These are phyloP conservation scores for Phaeodactylum tricornutum DNA, from an alignment of 108 stramenopile species.

Conservation along the genomic window DNA sequence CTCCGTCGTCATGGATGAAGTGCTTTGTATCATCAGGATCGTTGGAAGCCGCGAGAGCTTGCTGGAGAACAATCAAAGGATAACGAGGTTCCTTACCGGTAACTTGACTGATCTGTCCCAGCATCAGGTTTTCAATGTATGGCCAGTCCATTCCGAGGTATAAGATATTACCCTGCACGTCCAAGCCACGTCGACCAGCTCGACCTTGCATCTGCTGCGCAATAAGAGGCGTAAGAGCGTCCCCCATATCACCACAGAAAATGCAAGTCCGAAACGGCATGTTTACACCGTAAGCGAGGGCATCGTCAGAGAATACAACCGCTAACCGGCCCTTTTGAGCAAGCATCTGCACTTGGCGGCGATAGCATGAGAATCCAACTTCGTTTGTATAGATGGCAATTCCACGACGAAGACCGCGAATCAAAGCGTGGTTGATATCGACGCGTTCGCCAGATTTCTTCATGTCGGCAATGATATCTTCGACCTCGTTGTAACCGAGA, in stretches of 20 bases:
- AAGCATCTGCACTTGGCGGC: slow-evolving; percentile 93
- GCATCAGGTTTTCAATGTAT: slow-evolving; percentile 96
- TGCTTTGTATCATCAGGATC: slow-evolving; percentile 66
- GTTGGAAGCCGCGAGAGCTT: slow-evolving; percentile 78
- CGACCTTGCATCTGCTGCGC: slow-evolving; percentile 99
- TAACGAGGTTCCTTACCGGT: slow-evolving; percentile 93
- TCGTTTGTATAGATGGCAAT: slow-evolving; percentile 99
- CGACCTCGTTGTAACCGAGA: slow-evolving; percentile 86
- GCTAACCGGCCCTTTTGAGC: slow-evolving; percentile 97
- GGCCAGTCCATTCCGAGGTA: slow-evolving; percentile 96
- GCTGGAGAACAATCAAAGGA: slow-evolving; percentile 87
- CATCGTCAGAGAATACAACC: slow-evolving; percentile 96
- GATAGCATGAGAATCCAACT: slow-evolving; percentile 94
- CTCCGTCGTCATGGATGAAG: slow-evolving; percentile 55
- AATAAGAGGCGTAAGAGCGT: slow-evolving; percentile 85
- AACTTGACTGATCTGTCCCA: slow-evolving; percentile 92
- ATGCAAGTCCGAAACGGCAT: slow-evolving; percentile 99
- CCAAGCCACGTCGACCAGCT: slow-evolving; percentile 98
- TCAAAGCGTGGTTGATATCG: slow-evolving; percentile 88
- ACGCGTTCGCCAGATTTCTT: slow-evolving; percentile 87
- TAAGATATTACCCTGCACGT: slow-evolving; percentile 97
- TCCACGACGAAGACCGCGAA: slow-evolving; percentile 95
- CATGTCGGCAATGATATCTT: slow-evolving; percentile 90
- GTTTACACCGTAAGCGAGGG: slow-evolving; percentile 98
- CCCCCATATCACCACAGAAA: slow-evolving; percentile 96